Evolutionary conservation across 1,284 basidiomycete genomes (phyloP).

Genomic region (Fistulinella cinereoalba): DNA sequence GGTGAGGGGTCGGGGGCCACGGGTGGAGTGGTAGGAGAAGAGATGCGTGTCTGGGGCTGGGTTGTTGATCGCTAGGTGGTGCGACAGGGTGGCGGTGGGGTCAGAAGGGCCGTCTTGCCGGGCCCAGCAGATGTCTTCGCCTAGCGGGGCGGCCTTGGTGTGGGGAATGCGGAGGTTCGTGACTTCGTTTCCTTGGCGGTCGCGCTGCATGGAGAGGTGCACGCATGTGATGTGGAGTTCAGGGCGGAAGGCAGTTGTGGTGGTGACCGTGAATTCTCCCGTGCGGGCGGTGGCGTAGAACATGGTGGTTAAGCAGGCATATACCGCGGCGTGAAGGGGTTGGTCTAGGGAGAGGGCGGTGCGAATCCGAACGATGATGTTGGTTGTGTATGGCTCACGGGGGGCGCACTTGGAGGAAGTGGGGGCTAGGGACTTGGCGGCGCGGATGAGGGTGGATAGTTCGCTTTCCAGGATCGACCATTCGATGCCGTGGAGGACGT

Average conservation of each 20-base stretch:
- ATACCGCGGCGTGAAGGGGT: constrained; percentile 33
- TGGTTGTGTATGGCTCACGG: constrained; percentile 16
- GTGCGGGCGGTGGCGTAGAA: constrained; percentile 33
- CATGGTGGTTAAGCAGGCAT: constrained; percentile 32
- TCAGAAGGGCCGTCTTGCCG: background rate
- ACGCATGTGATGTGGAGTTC: background rate
- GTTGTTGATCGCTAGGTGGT: background rate
- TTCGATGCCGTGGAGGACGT: background rate
- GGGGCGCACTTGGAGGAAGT: constrained; percentile 15
- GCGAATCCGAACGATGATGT: background rate
- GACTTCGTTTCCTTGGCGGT: background rate
- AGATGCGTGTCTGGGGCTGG: background rate
- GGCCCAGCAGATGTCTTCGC: background rate
- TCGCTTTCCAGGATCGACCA: constrained; percentile 1
- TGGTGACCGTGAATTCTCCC: constrained; percentile 35
- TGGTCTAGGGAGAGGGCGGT: constrained; percentile 9
- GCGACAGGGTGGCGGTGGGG: background rate
- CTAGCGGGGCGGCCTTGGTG: background rate
- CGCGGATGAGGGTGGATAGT: constrained; percentile 20
- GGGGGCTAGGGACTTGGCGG: constrained; percentile 22
- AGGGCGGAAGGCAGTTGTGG: background rate
- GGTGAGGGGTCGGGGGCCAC: background rate
- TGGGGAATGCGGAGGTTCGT: background rate
- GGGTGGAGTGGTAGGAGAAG: background rate
- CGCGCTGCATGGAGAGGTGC: background rate